Conservation (phyloP, 202 grass and related monocot genomes). For the Thinopyrum obtusiflorum region DNA sequence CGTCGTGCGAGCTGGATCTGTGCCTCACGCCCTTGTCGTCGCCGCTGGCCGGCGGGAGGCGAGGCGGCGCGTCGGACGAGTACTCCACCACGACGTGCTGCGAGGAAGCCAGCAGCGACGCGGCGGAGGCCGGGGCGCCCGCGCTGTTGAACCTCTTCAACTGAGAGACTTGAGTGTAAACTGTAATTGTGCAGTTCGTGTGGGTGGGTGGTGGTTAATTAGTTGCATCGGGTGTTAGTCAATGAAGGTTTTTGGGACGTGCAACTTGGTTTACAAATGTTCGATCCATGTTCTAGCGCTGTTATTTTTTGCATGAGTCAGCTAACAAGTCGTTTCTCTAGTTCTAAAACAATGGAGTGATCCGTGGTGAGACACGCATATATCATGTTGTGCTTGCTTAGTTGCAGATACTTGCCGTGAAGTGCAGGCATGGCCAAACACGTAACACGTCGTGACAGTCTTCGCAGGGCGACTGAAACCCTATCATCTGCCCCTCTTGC, state of each 20-base stretch:
- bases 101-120: slow-evolving; percentile 28
- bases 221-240: slow-evolving; percentile 18
- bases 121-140: slow-evolving; percentile 11
- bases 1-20: slow-evolving; percentile 59
- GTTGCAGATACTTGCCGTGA: too few species aligned
- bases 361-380: background rate
- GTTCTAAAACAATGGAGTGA: background rate
- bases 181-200: slow-evolving; percentile 23
- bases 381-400: background rate
- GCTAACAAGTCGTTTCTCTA: background rate
- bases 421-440: too few species aligned
- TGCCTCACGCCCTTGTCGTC: slow-evolving; percentile 58
- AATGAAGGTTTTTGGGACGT: slow-evolving; percentile 18
- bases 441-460: too few species aligned
- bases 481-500: too few species aligned
- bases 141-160: slow-evolving; percentile 50
- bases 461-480: too few species aligned
- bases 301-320: background rate
- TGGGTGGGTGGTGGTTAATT: slow-evolving; percentile 4
- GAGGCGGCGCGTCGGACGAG: slow-evolving; percentile 49
- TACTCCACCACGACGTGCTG: slow-evolving; percentile 57
- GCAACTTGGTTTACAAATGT: slow-evolving; percentile 12
- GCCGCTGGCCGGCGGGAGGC: background rate
- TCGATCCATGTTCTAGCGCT: background rate
- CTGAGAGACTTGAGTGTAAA: slow-evolving; percentile 3